A percentile compares a stretch with the other conserved stretches of the same genome.
Evolutionary conservation across 139 green algal species (phyloP).

Genomic region (Microglena sp.): DNA sequence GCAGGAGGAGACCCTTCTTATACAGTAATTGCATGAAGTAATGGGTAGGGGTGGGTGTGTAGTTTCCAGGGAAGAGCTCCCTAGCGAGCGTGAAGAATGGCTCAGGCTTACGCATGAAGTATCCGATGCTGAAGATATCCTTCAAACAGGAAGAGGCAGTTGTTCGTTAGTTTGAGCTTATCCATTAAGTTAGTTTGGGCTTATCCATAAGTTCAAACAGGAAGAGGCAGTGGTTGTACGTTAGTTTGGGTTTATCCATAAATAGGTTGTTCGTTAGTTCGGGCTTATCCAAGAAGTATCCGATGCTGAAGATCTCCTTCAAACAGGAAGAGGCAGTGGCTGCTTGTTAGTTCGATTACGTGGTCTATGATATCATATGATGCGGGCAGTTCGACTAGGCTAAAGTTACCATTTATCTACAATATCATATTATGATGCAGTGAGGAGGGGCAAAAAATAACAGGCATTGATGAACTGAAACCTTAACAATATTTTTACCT

Average conservation of each 20-base stretch:
- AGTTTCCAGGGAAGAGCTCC: slow-evolving; percentile 29
- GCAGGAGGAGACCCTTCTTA: slow-evolving; percentile 70
- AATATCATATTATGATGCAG: no score
- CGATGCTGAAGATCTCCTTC: neutral
- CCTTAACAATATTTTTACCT: no score
- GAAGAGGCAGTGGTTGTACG: no score
- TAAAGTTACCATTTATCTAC: no score
- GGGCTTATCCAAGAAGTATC: neutral
- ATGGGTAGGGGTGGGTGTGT: slow-evolving; percentile 63
- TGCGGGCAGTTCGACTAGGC: no score
- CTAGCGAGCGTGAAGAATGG: neutral
- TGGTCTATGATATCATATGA: no score
- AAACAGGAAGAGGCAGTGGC: neutral
- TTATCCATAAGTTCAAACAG: no score
- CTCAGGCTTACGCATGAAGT: neutral
- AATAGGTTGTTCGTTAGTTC: no score
- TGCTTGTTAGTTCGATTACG: neutral
- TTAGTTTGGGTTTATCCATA: no score
- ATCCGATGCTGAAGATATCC: neutral
- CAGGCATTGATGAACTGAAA: no score
- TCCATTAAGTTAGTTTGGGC: no score
- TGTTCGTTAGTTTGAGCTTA: neutral
- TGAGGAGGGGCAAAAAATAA: no score
- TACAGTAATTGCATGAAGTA: slow-evolving; percentile 75
- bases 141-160: neutral